Evolutionary conservation across 257 asterid genomes (phyloP), one percentile per base, ranked within the genome.

Genomic region (Plantago ovata): DNA sequence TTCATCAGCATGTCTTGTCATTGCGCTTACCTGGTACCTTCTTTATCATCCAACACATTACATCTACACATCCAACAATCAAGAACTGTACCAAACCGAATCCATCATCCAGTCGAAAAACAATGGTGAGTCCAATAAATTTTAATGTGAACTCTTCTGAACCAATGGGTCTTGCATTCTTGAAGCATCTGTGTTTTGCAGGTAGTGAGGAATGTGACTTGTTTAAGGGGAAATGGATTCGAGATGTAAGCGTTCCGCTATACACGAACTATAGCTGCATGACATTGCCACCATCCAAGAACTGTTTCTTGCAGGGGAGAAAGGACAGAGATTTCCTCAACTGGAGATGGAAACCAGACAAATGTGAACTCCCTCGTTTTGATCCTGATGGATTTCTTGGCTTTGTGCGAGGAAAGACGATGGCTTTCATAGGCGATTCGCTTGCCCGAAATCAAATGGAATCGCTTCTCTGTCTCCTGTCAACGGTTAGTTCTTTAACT

Each of bases 371-470:
- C 2, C 85, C 85, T 0, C 76, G 66, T 38, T 86, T 89, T 55
- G 22, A 62, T 1, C 79, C 93, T 1, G 28, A 59, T 3, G 12
- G 3, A 0, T 89, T 89, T 64, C 75, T 89, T 1, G 22, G 32
- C 2, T 38, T 51, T 12, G 64, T 86, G 0, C 66, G 40, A 42
- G 91, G 84, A 12, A 89, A 79, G 75, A 82, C 74, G 3, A 69
- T 89, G 87, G 91, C 89, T 2, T 89, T 89, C 67, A 41, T 89
- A n/a, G 95, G 95, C 3, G 96, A 89, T 57, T 83, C 97, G 0
- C 21, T 89, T 6, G 82, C 84, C 41, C 60, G 91, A 60, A 85
- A 89, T 38, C 97, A 89, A 38, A 71, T 84, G 83, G 95, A 89
- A 44, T 89, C 97, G 22, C 89, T 86, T 38, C 82, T 81, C 13